Evolutionary conservation across 495 filamentous ascomycete species (phyloP), one percentile per base, ranked within the genome.

Genomic region (Hypoxylon cercidicola): DNA sequence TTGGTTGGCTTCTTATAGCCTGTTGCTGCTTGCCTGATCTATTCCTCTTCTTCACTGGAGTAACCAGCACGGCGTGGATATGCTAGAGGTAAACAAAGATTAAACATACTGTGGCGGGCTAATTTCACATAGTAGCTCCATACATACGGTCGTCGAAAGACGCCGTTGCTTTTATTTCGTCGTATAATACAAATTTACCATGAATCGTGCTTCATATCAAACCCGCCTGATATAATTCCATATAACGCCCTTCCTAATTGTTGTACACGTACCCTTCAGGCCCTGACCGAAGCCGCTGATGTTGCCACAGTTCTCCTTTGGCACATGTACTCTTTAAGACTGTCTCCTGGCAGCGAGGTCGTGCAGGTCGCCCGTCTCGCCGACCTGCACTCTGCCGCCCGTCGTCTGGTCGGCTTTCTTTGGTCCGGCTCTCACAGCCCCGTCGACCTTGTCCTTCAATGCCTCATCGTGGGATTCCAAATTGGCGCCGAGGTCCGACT

Each of bases 361-460:
- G 21, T 68, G 70, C 49, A 73, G 39, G 19, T 73, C 70, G n/a
- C 70, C 70, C 18, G 70, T 73, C 58, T 73, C 70, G 18, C 35
- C 70, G 4, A 73, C 67, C 16, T 62, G 56, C 4, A 73, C 70
- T 23, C 70, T 53, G 19, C 70, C 70, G n/a, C 70, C 70, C 4
- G 59, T 40, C 8, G 12, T 47, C 28, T 62, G 53, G 43, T 70
- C 68, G 4, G 68, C 70, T 18, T 51, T 68, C 57, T 70, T 71
- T 0, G 70, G 70, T 1, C 70, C 70, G 10, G 18, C 55, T 18
- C 53, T 39, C 10, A 65, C 58, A 0, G 70, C 70, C 41, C 64
- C 70, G 30, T 73, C 70, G 37, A 73, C 56, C 23, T 68, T 65
- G 51, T 73, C 70, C 34, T 73, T 73, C 9, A 73, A 37, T 2